Percentiles rank a stretch among this genome's conserved stretches.
phyloP scores from a whole-genome alignment of 441 rosid genomes.

The Populus hybrid region DNA sequence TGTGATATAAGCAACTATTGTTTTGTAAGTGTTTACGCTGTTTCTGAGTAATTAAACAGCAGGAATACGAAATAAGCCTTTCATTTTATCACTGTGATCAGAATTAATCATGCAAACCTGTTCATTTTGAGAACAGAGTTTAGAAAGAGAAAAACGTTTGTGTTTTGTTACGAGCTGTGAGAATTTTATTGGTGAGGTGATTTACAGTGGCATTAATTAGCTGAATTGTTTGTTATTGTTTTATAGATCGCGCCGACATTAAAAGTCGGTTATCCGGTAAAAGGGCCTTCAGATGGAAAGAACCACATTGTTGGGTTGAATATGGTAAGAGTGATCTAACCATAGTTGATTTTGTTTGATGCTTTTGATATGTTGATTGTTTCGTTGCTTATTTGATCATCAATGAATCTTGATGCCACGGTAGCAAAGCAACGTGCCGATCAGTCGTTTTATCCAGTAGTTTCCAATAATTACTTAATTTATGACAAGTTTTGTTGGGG shows the following conservation, averaged over 20 bases:
- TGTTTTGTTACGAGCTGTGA: background rate
- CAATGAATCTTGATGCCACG: background rate
- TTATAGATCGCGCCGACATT: slow-evolving; percentile 11
- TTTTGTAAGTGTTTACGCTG: background rate
- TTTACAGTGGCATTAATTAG: background rate
- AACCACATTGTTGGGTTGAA: slow-evolving; percentile 1
- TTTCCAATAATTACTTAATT: background rate
- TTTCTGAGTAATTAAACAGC: background rate
- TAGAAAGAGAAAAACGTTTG: background rate
- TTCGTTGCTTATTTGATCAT: background rate
- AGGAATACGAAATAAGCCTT: background rate
- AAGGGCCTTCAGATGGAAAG: slow-evolving; percentile 16
- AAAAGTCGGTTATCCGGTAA: slow-evolving; percentile 1
- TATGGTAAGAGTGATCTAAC: slow-evolving; percentile 18
- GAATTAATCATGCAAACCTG: background rate
- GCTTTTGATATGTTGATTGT: background rate
- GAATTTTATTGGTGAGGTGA: background rate
- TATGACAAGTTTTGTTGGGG: background rate
- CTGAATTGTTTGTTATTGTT: background rate
- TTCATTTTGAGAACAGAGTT: background rate
- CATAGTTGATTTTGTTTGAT: background rate
- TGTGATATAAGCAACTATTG: background rate
- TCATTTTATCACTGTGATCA: background rate
- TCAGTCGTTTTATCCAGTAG: background rate
- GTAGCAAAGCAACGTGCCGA: background rate